Evolutionary conservation across 495 filamentous ascomycete species (phyloP).

Genomic region (Massariosphaeria phaeospora): DNA sequence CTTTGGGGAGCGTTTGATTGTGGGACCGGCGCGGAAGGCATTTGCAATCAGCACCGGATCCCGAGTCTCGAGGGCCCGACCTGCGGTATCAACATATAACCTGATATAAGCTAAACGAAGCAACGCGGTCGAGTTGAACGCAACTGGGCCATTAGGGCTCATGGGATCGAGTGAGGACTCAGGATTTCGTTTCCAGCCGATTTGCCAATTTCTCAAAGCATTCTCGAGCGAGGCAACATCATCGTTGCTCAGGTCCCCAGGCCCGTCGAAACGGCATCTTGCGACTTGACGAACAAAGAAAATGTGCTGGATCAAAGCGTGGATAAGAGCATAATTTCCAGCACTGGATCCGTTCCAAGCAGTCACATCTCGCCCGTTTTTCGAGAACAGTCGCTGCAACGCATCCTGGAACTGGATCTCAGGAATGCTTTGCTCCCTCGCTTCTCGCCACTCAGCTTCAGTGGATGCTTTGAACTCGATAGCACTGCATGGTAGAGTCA

Average conservation of each 20-base stretch:
- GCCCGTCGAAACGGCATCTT: slow-evolving; percentile 21
- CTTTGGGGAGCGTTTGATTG: slow-evolving; percentile 52
- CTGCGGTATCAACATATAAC: slow-evolving; percentile 56
- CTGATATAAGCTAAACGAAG: slow-evolving; percentile 63
- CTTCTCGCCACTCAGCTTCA: slow-evolving; percentile 43
- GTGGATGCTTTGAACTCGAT: slow-evolving; percentile 48
- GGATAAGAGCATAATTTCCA: slow-evolving; percentile 63
- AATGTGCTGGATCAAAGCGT: slow-evolving; percentile 65
- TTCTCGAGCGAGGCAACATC: slow-evolving; percentile 21
- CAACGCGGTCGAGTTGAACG: slow-evolving; percentile 63
- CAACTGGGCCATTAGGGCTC: slow-evolving; percentile 54
- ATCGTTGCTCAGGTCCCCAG: slow-evolving; percentile 18
- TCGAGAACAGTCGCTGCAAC: slow-evolving; percentile 47
- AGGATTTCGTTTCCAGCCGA: slow-evolving; percentile 54
- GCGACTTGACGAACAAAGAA: slow-evolving; percentile 51
- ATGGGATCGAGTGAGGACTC: slow-evolving; percentile 51
- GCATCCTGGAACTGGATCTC: slow-evolving; percentile 48
- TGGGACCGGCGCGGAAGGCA: slow-evolving; percentile 54
- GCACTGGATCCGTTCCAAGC: slow-evolving; percentile 50
- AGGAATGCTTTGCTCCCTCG: slow-evolving; percentile 47
- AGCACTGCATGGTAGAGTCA: slow-evolving; percentile 55
- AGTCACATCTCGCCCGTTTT: slow-evolving; percentile 46
- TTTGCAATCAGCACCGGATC: slow-evolving; percentile 57
- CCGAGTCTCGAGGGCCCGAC: slow-evolving; percentile 57
- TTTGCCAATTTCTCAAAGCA: slow-evolving; percentile 59